Evolutionary conservation across 1,284 basidiomycete genomes (phyloP).

Genomic region (Pseudozyma flocculosa): DNA sequence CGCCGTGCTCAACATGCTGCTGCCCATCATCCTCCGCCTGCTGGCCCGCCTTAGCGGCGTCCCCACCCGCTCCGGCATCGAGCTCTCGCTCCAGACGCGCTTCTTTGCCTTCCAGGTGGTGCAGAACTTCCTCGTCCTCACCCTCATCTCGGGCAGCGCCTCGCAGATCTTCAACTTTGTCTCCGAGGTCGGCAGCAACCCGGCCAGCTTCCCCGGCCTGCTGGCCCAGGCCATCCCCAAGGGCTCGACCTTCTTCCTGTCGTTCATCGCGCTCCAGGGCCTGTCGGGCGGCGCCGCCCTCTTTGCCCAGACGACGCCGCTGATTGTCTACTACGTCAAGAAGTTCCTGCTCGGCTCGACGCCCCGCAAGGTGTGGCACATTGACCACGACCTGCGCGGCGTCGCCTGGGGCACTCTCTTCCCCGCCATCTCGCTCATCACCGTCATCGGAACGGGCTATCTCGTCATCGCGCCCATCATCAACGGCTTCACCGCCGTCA

Average conservation of each 20-base stretch:
- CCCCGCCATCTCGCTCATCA: slow-evolving; percentile 50
- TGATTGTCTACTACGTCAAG: slow-evolving; percentile 82
- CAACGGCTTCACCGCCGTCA: slow-evolving; percentile 79
- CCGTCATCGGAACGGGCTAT: slow-evolving; percentile 63
- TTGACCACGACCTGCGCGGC: slow-evolving; percentile 70
- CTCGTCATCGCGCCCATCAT: slow-evolving; percentile 90
- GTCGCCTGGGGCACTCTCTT: slow-evolving; percentile 79
- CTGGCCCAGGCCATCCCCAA: slow-evolving; percentile 69
- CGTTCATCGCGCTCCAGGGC: slow-evolving; percentile 64
- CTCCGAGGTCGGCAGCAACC: slow-evolving; percentile 15
- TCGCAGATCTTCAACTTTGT: slow-evolving; percentile 39
- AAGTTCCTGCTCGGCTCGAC: slow-evolving; percentile 81
- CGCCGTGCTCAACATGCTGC: slow-evolving; percentile 83
- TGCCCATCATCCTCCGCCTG: slow-evolving; percentile 81
- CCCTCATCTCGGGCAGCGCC: slow-evolving; percentile 45
- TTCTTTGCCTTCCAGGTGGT: slow-evolving; percentile 82
- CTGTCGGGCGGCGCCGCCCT: slow-evolving; percentile 67
- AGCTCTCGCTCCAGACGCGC: slow-evolving; percentile 84
- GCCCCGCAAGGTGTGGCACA: slow-evolving; percentile 77
- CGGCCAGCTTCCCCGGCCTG: slow-evolving; percentile 36
- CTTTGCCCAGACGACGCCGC: slow-evolving; percentile 75
- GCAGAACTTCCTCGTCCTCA: slow-evolving; percentile 57
- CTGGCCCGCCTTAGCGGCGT: slow-evolving; percentile 77
- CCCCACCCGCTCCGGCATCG: slow-evolving; percentile 76
- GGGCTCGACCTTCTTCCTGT: slow-evolving; percentile 91